Base-by-base conservation (phyloP, 768 basidiomycete genomes). In the Hypholoma fasciculare region DNA sequence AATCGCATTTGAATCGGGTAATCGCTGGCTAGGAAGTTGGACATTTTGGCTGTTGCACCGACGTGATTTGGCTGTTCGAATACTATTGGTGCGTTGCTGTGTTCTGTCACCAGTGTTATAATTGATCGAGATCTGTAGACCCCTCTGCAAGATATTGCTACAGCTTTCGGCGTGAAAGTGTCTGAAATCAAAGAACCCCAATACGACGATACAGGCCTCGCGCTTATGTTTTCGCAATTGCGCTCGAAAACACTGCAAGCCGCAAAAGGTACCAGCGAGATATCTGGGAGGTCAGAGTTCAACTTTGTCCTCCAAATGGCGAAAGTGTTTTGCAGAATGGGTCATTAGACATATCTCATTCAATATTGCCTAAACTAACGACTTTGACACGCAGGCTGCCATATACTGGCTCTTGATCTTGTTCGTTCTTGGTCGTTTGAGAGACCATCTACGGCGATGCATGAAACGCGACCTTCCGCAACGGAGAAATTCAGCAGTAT, bases 221-320 rank as follows among this genome's bases (percentile, higher is more conserved):
- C 94, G 1, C 78, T 98, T 40, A 75, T 98, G 53, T 97, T 96
- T 72, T 90, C 89, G 9, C 91, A 97, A 61, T 76, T 99, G 55
- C 88, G 92, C 62, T 86, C 88, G 34, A 96, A 91, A 76, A 95
- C 95, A 0, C 74, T 98, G 26, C 96, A 98, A 76, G 88, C 96
- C 4, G 91, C 90, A 1, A 89, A 95, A 69, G 96, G 96, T 13
- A 94, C 92, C 0, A 94, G 88, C 64, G 92, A 96, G 65, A 94
- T 98, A 27, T 88, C 92, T 0, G 91, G 90, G 16, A 82, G 83
- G 46, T 85, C 87, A 12, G 96, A 99, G 69, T 98, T 96, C 74
- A 95, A 92, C 68, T 98, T 98, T 70, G 93, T 99, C 9, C 77
- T 96, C 27, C 96, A 98, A 74, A 94, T 94, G 64, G 92, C 95